Base-by-base conservation (phyloP, 441 rosid genomes). In the Croton laevigatus region DNA sequence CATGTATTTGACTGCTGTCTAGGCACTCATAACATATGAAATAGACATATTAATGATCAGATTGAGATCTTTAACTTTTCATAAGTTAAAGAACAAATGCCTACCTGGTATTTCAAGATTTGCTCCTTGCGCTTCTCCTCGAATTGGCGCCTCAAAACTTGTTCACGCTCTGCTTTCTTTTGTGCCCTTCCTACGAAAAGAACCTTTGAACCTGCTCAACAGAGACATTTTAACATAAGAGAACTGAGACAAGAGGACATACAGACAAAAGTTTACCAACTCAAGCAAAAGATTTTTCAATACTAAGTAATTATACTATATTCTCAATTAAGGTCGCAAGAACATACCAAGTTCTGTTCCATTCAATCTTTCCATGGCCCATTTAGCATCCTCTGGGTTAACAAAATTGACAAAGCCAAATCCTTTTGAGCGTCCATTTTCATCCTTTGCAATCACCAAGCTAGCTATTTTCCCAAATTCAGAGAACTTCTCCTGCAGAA, bases 381-480 rank as follows among this genome's bases (percentile, higher is more conserved):
- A 69, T 81, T 74, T 86, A 38, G 94, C 98, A 67, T 84, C 85
- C 66, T 87, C 86, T 58, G 92, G 71, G 66, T 76, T 62, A 40
- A 83, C 80, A 71, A 89, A 91, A 77, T 81, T 84, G 72, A 93
- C 90, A 83, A 93, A 89, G 65, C 98, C 96, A 71, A 90, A 93
- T 42, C 92, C 95, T 86, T 76, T 85, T 4, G 97, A 88, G 62
- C 71, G 77, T 59, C 96, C 96, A 48, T 77, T 75, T 36, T 54
- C 78, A 74, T 88, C 84, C 82, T 75, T 91, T 79, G 81, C 83
- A 70, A 91, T 83, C 52, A 76, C 78, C 66, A 79, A 80, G 74
- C 85, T 89, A 55, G 76, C 76, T 71, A 93, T 81, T 77, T 83
- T 82, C 70, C 98, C 98, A 57, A 75, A 87, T 17, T 70, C 81